phyloP scores from a whole-genome alignment of 2,329 filamentous ascomycete species.

The Bisporella sp. region DNA sequence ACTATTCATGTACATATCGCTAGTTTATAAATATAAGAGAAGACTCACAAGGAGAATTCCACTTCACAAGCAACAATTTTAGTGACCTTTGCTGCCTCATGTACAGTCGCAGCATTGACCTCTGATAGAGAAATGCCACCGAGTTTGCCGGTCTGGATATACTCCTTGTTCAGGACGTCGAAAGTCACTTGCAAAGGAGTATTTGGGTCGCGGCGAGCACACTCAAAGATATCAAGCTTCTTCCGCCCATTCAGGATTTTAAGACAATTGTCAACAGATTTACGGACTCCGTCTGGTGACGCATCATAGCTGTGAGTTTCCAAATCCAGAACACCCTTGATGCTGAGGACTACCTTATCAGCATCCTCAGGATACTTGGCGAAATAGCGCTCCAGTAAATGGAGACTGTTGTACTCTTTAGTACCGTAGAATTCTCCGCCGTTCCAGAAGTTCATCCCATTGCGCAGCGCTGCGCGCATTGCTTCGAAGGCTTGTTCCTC shows the following conservation, averaged over 20 bases:
- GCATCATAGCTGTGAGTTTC: constrained; percentile 37
- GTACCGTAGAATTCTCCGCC: constrained; percentile 59
- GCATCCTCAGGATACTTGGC: constrained; percentile 56
- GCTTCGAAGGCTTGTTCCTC: constrained; percentile 45
- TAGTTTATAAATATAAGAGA: too few relatives aligned
- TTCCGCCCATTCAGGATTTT: constrained; percentile 39
- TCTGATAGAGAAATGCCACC: constrained; percentile 38
- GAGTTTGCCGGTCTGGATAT: constrained; percentile 36
- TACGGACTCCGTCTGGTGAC: constrained; percentile 45
- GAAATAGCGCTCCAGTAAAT: constrained; percentile 56
- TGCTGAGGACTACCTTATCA: constrained; percentile 50
- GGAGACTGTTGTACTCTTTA: constrained; percentile 49
- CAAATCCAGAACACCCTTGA: constrained; percentile 49
- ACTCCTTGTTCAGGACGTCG: constrained; percentile 25
- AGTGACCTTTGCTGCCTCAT: constrained; percentile 31
- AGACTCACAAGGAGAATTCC: constrained; percentile 35
- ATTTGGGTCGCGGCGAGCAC: constrained; percentile 38
- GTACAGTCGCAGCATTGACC: constrained; percentile 34
- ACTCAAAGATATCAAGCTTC: constrained; percentile 37
- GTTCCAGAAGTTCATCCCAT: constrained; percentile 44
- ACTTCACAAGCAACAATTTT: constrained; percentile 39
- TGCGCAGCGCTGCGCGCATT: constrained; percentile 44
- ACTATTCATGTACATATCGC: too few relatives aligned
- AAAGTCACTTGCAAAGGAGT: constrained; percentile 33
- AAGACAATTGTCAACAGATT: constrained; percentile 51